Conservation (phyloP, 371 early-diverging fungal genomes). For the Neoconidiobolus thromboides region DNA sequence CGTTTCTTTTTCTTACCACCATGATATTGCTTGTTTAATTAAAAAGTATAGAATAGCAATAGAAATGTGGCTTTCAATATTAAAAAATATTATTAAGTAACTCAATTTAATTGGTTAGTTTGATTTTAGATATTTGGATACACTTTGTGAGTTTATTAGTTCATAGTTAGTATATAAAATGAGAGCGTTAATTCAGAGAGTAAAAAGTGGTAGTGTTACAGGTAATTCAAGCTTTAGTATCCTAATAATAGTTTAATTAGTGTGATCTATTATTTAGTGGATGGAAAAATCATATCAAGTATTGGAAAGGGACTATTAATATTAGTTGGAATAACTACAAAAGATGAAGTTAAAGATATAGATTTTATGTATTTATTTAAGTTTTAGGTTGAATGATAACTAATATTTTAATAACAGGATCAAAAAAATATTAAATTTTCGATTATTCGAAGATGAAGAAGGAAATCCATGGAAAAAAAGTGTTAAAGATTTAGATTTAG, state of each 20-base stretch:
- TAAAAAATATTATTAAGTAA: not conserved
- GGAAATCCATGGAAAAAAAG: slow-evolving; percentile 52
- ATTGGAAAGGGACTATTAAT: slow-evolving; percentile 59
- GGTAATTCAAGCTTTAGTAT: not conserved
- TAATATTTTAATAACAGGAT: slow-evolving; percentile 14
- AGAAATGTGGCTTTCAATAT: not conserved
- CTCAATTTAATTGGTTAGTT: too few species aligned
- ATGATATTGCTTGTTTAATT: too few species aligned
- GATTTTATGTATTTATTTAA: slow-evolving; percentile 29
- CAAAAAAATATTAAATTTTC: slow-evolving; percentile 45
- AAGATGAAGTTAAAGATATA: slow-evolving; percentile 52
- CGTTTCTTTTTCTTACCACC: too few species aligned
- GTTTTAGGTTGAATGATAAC: not conserved
- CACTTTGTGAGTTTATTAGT: too few species aligned
- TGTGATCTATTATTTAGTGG: slow-evolving; percentile 20
- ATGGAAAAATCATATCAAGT: slow-evolving; percentile 36
- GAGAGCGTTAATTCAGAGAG: not conserved
- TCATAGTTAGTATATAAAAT: not conserved
- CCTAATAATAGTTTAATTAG: not conserved
- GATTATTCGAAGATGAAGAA: slow-evolving; percentile 46
- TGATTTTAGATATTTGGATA: too few species aligned
- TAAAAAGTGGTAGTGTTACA: not conserved
- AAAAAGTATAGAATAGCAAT: too few species aligned
- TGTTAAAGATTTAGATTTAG: slow-evolving; percentile 43
- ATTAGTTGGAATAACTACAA: slow-evolving; percentile 45